Percentiles rank a stretch among this genome's conserved stretches.
Evolutionary conservation across 1,284 basidiomycete species (phyloP).

Genomic region (Mycosarcoma mackinlayi): DNA sequence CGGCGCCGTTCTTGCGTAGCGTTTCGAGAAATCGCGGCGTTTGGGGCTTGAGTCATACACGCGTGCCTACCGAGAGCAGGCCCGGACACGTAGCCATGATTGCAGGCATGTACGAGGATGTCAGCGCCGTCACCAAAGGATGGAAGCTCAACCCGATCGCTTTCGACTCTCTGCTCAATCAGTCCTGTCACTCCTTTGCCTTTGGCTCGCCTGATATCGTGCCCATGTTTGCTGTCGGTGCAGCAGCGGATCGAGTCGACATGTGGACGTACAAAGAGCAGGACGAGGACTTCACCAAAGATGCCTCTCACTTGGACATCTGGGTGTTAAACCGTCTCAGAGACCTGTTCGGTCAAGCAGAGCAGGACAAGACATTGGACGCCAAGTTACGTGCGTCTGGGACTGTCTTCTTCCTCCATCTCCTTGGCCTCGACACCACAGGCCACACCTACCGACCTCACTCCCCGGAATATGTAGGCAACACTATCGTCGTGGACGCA

Average conservation of each 20-base stretch:
- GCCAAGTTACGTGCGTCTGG: conserved; percentile 71
- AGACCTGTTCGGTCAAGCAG: conserved; percentile 68
- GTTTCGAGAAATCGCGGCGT: conserved; percentile 76
- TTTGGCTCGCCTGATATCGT: conserved; percentile 91
- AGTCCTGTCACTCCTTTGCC: conserved; percentile 80
- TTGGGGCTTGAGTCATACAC: conserved; percentile 86
- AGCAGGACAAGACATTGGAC: conserved; percentile 69
- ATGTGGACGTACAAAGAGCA: conserved; percentile 83
- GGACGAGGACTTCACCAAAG: conserved; percentile 73
- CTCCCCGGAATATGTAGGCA: conserved; percentile 87
- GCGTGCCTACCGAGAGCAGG: conserved; percentile 87
- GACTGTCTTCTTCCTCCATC: conserved; percentile 84
- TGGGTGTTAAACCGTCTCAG: conserved; percentile 82
- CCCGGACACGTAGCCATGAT: conserved; percentile 89
- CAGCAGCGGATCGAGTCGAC: conserved; percentile 75
- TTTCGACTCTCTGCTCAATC: conserved; percentile 90
- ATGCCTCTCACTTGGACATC: conserved; percentile 80
- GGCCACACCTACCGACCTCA: conserved; percentile 88
- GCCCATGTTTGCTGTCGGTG: conserved; percentile 85
- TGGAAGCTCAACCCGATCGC: conserved; percentile 91
- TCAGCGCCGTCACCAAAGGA: conserved; percentile 86
- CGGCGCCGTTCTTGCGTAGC: conserved; percentile 82
- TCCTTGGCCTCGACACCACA: conserved; percentile 86
- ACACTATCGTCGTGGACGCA: conserved; percentile 82
- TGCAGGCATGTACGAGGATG: conserved; percentile 92